These are phyloP conservation scores for Corchorus olitorius DNA, from an alignment of 345 rosid genomes.

Conservation along the genomic window DNA sequence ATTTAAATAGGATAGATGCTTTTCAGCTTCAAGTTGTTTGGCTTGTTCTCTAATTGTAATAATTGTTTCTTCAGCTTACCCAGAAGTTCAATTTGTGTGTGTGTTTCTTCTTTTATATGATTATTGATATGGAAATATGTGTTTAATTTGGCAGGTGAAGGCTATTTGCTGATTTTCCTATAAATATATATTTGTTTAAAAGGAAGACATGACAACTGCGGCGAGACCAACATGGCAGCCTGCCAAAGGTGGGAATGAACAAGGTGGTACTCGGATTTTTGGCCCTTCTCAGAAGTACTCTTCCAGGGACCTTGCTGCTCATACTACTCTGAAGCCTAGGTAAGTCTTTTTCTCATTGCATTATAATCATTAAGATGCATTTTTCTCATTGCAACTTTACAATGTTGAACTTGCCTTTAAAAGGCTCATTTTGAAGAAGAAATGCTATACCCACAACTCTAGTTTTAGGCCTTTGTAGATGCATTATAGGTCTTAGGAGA, in stretches of 20 bases:
- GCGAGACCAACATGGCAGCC: conserved; percentile 99
- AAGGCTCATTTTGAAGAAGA: background rate
- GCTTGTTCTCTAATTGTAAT: background rate
- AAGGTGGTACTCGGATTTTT: conserved; percentile 93
- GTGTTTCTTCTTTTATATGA: background rate
- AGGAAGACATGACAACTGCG: conserved; percentile 80
- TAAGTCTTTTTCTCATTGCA: conserved; percentile 8
- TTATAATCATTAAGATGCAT: background rate
- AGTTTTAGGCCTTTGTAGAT: background rate
- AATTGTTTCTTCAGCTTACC: background rate
- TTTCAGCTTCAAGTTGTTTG: background rate
- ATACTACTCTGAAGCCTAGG: conserved; percentile 90
- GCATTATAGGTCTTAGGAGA: background rate
- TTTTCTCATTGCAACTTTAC: background rate
- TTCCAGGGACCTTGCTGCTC: conserved; percentile 91
- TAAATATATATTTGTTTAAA: background rate
- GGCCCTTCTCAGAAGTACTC: conserved; percentile 99
- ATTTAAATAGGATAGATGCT: background rate
- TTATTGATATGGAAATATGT: background rate
- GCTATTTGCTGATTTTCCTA: background rate
- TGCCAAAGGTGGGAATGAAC: conserved; percentile 98
- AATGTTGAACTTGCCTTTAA: background rate
- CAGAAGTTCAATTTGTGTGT: background rate
- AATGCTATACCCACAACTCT: background rate
- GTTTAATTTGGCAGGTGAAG: background rate